These are phyloP conservation scores for Dothistroma septosporum DNA, from an alignment of 2,329 filamentous ascomycete species.

Conservation along the genomic window DNA sequence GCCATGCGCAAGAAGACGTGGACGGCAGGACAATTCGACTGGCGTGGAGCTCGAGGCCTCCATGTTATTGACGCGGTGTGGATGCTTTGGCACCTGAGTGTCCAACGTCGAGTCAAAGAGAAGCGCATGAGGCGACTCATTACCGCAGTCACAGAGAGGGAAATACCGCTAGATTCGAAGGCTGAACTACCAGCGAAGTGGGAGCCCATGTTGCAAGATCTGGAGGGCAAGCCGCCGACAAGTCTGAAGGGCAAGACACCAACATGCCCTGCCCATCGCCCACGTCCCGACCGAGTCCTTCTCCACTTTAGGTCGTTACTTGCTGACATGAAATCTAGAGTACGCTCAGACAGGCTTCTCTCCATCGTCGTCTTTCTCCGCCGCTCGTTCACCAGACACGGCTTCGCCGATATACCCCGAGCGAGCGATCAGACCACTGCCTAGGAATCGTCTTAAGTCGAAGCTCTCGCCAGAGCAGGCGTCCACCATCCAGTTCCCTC, in stretches of 20 bases:
- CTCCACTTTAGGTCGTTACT: background rate
- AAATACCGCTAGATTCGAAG: no score
- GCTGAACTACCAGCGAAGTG: no score
- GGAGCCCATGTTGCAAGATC: no score
- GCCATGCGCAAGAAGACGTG: background rate
- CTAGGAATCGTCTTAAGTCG: constrained; percentile 82
- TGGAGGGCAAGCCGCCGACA: background rate
- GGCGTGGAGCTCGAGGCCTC: background rate
- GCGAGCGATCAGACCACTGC: constrained; percentile 86
- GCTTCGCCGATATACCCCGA: constrained; percentile 79
- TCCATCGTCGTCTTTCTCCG: constrained; percentile 26
- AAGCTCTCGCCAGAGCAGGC: constrained; percentile 81
- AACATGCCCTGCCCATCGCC: background rate
- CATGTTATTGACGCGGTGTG: background rate
- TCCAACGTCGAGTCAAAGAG: no score
- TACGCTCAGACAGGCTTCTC: constrained; percentile 25
- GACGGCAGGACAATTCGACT: background rate
- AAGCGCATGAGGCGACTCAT: no score
- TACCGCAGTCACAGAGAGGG: no score
- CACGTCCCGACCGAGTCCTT: background rate
- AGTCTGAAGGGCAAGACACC: background rate
- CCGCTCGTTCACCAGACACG: constrained; percentile 54
- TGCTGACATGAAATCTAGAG: constrained; percentile 6
- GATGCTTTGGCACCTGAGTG: background rate
- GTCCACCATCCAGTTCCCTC: constrained; percentile 76